Evolutionary conservation across 2,329 filamentous ascomycete genomes (phyloP), one percentile per base, ranked within the genome.

Genomic region (Fusarium sp.): DNA sequence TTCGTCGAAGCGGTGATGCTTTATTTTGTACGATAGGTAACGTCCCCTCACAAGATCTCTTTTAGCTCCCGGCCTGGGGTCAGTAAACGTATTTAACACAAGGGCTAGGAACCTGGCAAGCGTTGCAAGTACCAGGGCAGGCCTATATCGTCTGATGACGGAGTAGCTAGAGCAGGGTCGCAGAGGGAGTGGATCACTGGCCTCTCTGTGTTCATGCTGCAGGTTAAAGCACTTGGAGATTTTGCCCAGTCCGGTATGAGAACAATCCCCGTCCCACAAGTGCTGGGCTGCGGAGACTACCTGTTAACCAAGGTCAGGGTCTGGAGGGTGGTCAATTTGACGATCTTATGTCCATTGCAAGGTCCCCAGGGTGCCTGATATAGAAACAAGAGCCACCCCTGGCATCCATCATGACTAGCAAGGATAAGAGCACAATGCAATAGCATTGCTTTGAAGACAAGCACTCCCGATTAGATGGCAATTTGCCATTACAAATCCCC

Each of bases 271-370:
- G 69, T 72, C 69, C 60, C 56, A 66, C 69, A 57, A 66, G 66
- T 73, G 64, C 73, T 74, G 61, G 68, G 73, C 60, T 77, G 67
- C 73, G 71, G 76, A 76, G 74, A 76, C 73, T 83, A 82, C 77
- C 82, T 80, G 82, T 73, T 71, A 71, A 64, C 64, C 67, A 63
- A 65, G 53, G 64, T 67, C 66, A 74, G 75, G 70, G 82, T 81
- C 79, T 82, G 82, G 83, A 84, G 82, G 81, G 83, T 82, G 84
- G 85, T 87, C 87, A 87, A 87, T 86, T 87, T 85, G 85, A 82
- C 80, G 83, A 86, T 87, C 84, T 87, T 87, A 88, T 87, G 85
- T 84, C 63, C 44, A 67, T 67, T 50, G 64, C 83, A 85, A 85
- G 82, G 81, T 78, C 77, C 79, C 67, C 57, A 70, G 78, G 80